Conservation (phyloP, 148 eudicot species). For the Silene uniflora region DNA sequence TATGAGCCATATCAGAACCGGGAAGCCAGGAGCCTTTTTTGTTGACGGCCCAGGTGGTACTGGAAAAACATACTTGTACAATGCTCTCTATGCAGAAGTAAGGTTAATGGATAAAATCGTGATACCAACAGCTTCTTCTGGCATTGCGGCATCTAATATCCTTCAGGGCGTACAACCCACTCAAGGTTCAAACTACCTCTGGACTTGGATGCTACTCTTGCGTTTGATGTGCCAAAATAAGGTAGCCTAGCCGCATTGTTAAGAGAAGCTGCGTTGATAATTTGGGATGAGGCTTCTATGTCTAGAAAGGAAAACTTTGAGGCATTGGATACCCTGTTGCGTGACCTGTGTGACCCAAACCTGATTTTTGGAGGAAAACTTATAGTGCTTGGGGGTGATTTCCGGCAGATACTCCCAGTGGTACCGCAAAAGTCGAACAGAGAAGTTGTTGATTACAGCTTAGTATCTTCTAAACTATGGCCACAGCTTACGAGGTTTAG, state of each 20-base stretch:
- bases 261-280: not conserved
- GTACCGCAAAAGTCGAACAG: not conserved
- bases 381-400: too few relatives aligned
- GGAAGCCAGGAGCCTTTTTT: not conserved
- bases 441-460: not conserved
- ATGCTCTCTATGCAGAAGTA: not conserved
- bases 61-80: too few relatives aligned
- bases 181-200: not conserved
- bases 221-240: conserved; percentile 9
- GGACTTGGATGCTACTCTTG: not conserved
- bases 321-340: not conserved
- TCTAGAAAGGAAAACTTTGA: not conserved
- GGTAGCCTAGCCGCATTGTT: not conserved
- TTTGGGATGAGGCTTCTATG: too few relatives aligned
- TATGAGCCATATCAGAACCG: not conserved
- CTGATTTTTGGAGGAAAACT: too few relatives aligned
- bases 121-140: not conserved
- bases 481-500: too few relatives aligned
- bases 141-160: too few relatives aligned
- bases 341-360: not conserved
- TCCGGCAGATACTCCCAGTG: not conserved
- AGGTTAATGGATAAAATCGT: not conserved
- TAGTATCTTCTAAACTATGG: not conserved
- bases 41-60: too few relatives aligned
- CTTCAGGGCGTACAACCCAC: not conserved